A percentile compares a stretch with the other conserved stretches of the same genome.
Evolutionary conservation across 2,329 filamentous ascomycete genomes (phyloP).

Genomic region (Fusarium luffae): DNA sequence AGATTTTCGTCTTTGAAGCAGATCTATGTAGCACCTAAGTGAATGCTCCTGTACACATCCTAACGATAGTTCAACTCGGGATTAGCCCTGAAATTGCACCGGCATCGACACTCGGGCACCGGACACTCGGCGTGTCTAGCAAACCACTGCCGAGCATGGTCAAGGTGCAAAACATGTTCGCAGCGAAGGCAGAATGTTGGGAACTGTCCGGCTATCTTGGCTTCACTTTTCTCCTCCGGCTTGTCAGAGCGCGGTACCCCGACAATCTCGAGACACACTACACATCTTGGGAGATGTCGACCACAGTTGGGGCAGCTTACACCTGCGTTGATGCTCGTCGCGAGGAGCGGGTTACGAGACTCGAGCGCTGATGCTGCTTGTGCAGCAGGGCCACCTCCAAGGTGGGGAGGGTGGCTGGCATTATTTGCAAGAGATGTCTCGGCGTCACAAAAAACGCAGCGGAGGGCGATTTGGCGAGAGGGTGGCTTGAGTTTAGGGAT

Average conservation of each 20-base stretch:
- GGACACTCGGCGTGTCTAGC: constrained; percentile 72
- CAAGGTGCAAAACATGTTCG: constrained; percentile 74
- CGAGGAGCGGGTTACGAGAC: constrained; percentile 66
- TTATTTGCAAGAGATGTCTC: constrained; percentile 63
- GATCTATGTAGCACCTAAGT: background rate
- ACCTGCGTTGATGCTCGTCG: constrained; percentile 68
- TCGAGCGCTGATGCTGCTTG: constrained; percentile 48
- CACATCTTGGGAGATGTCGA: constrained; percentile 73
- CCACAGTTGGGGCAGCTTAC: constrained; percentile 75
- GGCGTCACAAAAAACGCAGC: constrained; percentile 80
- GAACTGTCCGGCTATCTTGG: constrained; percentile 65
- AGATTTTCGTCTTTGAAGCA: background rate
- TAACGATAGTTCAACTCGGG: constrained; percentile 66
- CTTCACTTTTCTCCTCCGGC: constrained; percentile 63
- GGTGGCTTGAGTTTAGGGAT: constrained; percentile 58
- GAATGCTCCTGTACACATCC: background rate
- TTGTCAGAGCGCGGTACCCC: constrained; percentile 71
- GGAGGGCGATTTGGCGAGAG: constrained; percentile 76
- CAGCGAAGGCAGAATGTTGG: constrained; percentile 77
- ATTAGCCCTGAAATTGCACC: constrained; percentile 70
- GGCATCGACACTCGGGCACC: constrained; percentile 74
- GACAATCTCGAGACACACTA: constrained; percentile 74
- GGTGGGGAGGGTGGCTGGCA: constrained; percentile 21
- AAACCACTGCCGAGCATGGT: constrained; percentile 76
- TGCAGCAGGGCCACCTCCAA: constrained; percentile 20